Percentiles rank a stretch among this genome's conserved stretches.
Evolutionary conservation across 768 basidiomycete genomes (phyloP).

Genomic region (Inosperma sp.): DNA sequence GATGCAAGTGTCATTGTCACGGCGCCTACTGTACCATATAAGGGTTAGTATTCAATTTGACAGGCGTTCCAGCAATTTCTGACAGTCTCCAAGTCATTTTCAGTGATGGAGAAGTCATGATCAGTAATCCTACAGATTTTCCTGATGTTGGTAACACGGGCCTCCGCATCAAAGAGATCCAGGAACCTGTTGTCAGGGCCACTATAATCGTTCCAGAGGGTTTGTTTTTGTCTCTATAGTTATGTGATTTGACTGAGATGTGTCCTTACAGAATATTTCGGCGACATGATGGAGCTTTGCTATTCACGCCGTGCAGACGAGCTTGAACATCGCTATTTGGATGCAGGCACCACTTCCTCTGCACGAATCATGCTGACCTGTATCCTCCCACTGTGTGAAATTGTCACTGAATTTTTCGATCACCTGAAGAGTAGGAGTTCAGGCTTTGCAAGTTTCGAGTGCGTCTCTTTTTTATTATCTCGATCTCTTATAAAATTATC

Average conservation of each 20-base stretch:
- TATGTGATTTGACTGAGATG: neutral
- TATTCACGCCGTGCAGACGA: conserved; percentile 79
- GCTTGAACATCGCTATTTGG: conserved; percentile 80
- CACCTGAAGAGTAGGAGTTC: conserved; percentile 89
- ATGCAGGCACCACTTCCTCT: conserved; percentile 46
- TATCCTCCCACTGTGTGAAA: conserved; percentile 82
- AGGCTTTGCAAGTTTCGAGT: conserved; percentile 92
- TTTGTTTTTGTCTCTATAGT: conserved; percentile 26
- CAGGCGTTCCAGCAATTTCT: conserved; percentile 2
- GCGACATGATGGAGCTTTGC: conserved; percentile 95
- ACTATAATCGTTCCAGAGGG: conserved; percentile 94
- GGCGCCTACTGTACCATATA: conserved; percentile 92
- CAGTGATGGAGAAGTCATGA: conserved; percentile 51
- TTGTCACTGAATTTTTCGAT: conserved; percentile 94
- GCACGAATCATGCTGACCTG: conserved; percentile 79
- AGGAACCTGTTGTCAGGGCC: conserved; percentile 91
- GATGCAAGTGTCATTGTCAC: conserved; percentile 93
- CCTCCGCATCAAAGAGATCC: conserved; percentile 64
- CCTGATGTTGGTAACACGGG: conserved; percentile 71
- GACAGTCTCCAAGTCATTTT: conserved; percentile 58
- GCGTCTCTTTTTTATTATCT: conserved; percentile 26
- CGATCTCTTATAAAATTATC: neutral
- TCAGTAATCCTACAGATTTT: conserved; percentile 96
- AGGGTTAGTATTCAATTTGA: conserved; percentile 44
- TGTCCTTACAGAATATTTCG: conserved; percentile 68